Evolutionary conservation across 768 basidiomycete genomes (phyloP).

Genomic region (Plicaturopsis crispa): DNA sequence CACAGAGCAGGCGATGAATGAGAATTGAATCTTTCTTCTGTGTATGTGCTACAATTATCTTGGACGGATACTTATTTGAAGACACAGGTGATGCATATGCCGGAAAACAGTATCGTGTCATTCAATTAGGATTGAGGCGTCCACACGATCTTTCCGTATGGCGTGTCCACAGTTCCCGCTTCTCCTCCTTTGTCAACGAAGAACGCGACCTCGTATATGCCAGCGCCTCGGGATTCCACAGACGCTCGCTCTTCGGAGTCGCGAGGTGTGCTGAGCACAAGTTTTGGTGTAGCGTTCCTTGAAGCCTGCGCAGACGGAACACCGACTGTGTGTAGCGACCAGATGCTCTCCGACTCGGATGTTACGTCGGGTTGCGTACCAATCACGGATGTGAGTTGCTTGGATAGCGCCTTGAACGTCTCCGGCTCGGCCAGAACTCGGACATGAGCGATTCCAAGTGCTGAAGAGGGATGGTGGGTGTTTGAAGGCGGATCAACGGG

Average conservation of each 20-base stretch:
- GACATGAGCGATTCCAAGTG: conserved; percentile 42
- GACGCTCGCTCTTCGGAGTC: conserved; percentile 27
- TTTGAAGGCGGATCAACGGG: conserved; percentile 39
- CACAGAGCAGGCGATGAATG: conserved; percentile 22
- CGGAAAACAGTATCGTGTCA: too few species aligned
- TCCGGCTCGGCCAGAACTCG: conserved; percentile 28
- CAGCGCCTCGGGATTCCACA: conserved; percentile 19
- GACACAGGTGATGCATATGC: too few species aligned
- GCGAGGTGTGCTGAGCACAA: conserved; percentile 29
- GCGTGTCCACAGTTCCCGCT: conserved; percentile 29
- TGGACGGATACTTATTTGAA: too few species aligned
- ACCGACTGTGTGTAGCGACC: conserved; percentile 34
- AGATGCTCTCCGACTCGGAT: conserved; percentile 19
- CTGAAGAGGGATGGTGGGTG: conserved; percentile 40
- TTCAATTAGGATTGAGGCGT: too few species aligned
- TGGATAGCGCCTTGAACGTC: conserved; percentile 21
- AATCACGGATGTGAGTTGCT: conserved; percentile 40
- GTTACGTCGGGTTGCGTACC: conserved; percentile 29
- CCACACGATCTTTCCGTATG: conserved; percentile 47
- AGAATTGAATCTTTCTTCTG: too few species aligned
- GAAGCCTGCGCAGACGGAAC: conserved; percentile 1
- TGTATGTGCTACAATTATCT: too few species aligned
- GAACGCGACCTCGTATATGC: conserved; percentile 51
- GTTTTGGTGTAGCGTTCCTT: conserved; percentile 11
- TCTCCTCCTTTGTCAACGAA: conserved; percentile 23